Evolutionary conservation across 2,329 filamentous ascomycete species (phyloP), one percentile per base, ranked within the genome.

Genomic region (Xylaria sp.): DNA sequence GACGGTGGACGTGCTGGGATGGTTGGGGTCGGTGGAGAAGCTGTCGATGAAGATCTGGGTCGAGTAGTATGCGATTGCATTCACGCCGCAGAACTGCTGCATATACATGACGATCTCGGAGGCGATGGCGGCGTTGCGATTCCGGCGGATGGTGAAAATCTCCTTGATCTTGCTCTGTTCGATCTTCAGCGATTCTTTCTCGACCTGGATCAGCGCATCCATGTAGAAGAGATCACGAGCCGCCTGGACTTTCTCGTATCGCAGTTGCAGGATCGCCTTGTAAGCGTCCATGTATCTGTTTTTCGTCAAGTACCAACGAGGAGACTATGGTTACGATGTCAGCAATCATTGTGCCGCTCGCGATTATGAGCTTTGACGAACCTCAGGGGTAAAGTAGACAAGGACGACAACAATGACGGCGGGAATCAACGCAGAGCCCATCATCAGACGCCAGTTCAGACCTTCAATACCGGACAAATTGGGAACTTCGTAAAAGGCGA

Each of bases 391-490:
- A 37, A 73, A 71, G 60, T 78, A 83, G 19, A 85, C 81, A 35
- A 85, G 75, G 44, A 69, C 72, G 67, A 80, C 83, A 51, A 84
- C 81, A 42, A 85, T 62, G 5, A 87, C 71, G 13, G 84, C 83
- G 0, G 83, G 84, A 11, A 87, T 76, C 71, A 88, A 80, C 8
- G 87, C 85, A 2, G 84, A 88, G 5, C 80, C 84, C 75, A 90
- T 81, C 84, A 88, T 88, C 47, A 89, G 74, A 30, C 87, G 81
- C 87, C 87, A 90, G 61, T 87, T 80, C 3, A 80, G 76, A 5
- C 86, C 85, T 8, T 71, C 72, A 56, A 88, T 82, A 3, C 76
- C 76, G 2, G 74, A 71, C 2, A 73, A 74, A 66, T 85, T 80
- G 34, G 76, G 74, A 6, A 81, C 83, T 56, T 80, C 73, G 69